Evolutionary conservation across 1,284 basidiomycete genomes (phyloP).

Genomic region (Pseudozyma flocculosa): DNA sequence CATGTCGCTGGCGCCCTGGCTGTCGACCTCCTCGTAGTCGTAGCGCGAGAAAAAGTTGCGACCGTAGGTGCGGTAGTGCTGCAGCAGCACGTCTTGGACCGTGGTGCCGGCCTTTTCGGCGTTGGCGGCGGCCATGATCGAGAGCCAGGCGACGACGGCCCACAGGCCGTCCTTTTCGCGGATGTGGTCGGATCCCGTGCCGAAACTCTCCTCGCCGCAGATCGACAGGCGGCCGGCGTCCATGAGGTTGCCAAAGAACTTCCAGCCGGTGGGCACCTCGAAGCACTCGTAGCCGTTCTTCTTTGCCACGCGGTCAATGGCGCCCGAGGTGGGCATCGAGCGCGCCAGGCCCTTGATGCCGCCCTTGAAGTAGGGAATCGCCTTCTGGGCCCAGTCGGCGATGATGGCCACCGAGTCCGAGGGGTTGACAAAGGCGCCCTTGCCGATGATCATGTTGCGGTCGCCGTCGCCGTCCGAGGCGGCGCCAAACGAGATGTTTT

Average conservation of each 20-base stretch:
- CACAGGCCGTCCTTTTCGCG: slow-evolving; percentile 98
- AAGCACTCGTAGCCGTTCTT: slow-evolving; percentile 90
- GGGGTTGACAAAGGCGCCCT: slow-evolving; percentile 95
- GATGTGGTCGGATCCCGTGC: slow-evolving; percentile 99
- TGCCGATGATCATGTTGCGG: slow-evolving; percentile 99
- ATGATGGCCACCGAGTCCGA: slow-evolving; percentile 98
- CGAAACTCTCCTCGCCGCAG: slow-evolving; percentile 97
- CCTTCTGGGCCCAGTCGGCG: slow-evolving; percentile 88
- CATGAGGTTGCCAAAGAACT: slow-evolving; percentile 99
- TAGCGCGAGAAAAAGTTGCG: slow-evolving; percentile 96
- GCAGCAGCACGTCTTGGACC: slow-evolving; percentile 64
- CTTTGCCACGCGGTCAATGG: slow-evolving; percentile 94
- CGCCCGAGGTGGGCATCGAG: slow-evolving; percentile 95
- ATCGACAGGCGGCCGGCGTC: slow-evolving; percentile 95
- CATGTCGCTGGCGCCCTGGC: slow-evolving; percentile 81
- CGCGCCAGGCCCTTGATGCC: slow-evolving; percentile 94
- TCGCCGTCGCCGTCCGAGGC: slow-evolving; percentile 97
- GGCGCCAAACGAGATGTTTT: slow-evolving; percentile 88
- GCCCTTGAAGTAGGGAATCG: slow-evolving; percentile 89
- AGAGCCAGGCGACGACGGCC: slow-evolving; percentile 96
- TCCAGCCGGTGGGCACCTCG: slow-evolving; percentile 98
- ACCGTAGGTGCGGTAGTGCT: slow-evolving; percentile 88
- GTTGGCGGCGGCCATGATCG: slow-evolving; percentile 92
- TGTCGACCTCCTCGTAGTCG: slow-evolving; percentile 97
- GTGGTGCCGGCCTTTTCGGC: slow-evolving; percentile 62